phyloP scores from a whole-genome alignment of 1,284 basidiomycete genomes.

The Leucocoprinus gongylophorus region DNA sequence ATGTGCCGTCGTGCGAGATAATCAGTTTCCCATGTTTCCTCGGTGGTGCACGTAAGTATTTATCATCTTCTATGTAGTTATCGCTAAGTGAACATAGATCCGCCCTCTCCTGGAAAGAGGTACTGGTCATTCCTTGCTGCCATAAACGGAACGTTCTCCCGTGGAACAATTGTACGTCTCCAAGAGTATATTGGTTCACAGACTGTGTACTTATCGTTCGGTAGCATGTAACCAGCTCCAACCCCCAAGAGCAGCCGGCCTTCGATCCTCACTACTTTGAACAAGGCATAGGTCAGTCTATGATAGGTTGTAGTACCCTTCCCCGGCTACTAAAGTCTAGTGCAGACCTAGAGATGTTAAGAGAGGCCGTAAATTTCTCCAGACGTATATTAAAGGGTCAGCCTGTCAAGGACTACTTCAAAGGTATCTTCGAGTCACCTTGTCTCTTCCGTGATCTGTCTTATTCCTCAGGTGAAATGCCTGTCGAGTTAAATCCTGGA shows the following conservation, averaged over 20 bases:
- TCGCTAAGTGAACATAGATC: background rate
- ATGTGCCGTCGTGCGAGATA: constrained; percentile 10
- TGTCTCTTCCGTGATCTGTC: background rate
- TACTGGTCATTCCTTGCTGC: constrained; percentile 7
- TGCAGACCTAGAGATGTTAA: background rate
- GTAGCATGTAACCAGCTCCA: constrained; percentile 22
- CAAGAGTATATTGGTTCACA: background rate
- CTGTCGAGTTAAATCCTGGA: background rate
- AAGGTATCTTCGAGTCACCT: background rate
- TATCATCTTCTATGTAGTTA: background rate
- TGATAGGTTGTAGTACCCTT: no score
- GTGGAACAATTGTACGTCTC: constrained; percentile 12
- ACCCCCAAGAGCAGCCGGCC: constrained; percentile 21
- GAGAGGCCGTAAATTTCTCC: background rate
- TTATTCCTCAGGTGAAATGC: background rate
- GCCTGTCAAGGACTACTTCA: background rate
- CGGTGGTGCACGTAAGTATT: constrained; percentile 1
- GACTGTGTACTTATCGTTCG: background rate
- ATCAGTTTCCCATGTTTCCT: constrained; percentile 11
- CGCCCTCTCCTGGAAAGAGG: constrained; percentile 10
- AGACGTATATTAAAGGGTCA: background rate
- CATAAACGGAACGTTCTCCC: constrained; percentile 11
- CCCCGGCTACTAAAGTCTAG: no score
- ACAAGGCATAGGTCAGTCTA: constrained; percentile 20
- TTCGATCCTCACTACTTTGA: constrained; percentile 28